Conservation (phyloP, 2,329 filamentous ascomycete genomes). For the Trichoderma breve region DNA sequence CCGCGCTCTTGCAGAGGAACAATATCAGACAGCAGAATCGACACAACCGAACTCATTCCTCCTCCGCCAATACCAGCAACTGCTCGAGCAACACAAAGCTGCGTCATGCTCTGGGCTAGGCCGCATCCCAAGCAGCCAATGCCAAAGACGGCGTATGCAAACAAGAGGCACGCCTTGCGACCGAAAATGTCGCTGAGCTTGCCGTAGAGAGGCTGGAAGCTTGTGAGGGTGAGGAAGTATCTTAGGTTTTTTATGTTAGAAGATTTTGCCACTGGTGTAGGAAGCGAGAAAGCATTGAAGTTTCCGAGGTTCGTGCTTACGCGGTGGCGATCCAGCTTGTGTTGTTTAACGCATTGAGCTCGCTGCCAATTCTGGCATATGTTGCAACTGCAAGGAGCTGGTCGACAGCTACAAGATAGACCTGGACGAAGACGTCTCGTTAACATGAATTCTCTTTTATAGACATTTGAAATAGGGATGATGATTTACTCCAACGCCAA, state of each 20-base stretch:
- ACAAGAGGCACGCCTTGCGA: slow-evolving; percentile 63
- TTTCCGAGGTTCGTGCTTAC: background rate
- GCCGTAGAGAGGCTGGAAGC: slow-evolving; percentile 72
- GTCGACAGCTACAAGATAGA: slow-evolving; percentile 69
- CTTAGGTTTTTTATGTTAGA: background rate
- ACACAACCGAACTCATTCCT: slow-evolving; percentile 68
- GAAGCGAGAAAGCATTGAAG: background rate
- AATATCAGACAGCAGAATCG: slow-evolving; percentile 65
- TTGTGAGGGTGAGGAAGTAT: slow-evolving; percentile 71
- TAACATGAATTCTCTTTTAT: background rate
- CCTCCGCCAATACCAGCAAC: slow-evolving; percentile 61
- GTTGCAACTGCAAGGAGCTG: slow-evolving; percentile 75
- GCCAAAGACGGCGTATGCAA: slow-evolving; percentile 63
- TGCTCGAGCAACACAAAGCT: slow-evolving; percentile 63
- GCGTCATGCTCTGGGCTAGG: slow-evolving; percentile 59
- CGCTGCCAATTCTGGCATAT: slow-evolving; percentile 75
- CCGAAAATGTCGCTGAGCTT: slow-evolving; percentile 71
- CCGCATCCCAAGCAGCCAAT: slow-evolving; percentile 63
- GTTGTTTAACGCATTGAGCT: slow-evolving; percentile 69
- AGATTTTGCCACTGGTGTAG: accelerated
- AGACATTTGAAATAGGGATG: background rate
- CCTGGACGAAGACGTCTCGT: slow-evolving; percentile 8
- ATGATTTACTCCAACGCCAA: slow-evolving; percentile 34
- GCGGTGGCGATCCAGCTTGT: slow-evolving; percentile 70
- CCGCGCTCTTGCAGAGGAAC: slow-evolving; percentile 68